phyloP scores from a whole-genome alignment of 2,329 filamentous ascomycete species.

The Arthrobotrys megalospora region DNA sequence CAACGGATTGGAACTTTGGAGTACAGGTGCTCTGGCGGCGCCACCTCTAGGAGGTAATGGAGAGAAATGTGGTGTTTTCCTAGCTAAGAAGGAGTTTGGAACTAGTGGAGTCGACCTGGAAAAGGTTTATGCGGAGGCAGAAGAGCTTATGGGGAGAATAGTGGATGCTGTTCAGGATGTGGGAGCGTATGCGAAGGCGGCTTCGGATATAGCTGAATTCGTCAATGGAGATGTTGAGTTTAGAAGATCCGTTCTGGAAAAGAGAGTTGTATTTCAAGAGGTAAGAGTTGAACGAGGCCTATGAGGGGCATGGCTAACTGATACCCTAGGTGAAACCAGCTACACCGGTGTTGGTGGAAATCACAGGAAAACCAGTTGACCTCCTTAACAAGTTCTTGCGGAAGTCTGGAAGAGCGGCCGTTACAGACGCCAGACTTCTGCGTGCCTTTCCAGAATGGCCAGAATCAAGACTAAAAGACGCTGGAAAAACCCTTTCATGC shows the following conservation, averaged over 20 bases:
- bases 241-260: conserved; percentile 23
- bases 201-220: conserved; percentile 2
- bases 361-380: conserved; percentile 30
- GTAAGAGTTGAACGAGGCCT: neutral
- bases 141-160: conserved; percentile 35
- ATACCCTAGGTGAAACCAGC: conserved; percentile 6
- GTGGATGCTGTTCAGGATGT: conserved; percentile 22
- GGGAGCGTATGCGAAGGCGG: conserved; percentile 17
- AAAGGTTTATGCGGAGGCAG: conserved; percentile 31
- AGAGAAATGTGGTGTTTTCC: conserved; percentile 25
- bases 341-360: neutral
- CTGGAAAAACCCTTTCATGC: neutral
- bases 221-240: conserved; percentile 8
- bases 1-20: conserved; percentile 35
- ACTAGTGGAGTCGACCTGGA: neutral
- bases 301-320: neutral
- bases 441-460: neutral
- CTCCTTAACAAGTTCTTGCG: conserved; percentile 30
- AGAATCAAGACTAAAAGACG: neutral
- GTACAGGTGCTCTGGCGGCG: conserved; percentile 2
- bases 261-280: conserved; percentile 25
- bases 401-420: neutral
- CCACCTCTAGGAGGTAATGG: neutral
- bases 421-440: conserved; percentile 14
- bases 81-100: conserved; percentile 37